Conservation (phyloP, 2,329 filamentous ascomycete genomes). For the Phialophora tarda region DNA sequence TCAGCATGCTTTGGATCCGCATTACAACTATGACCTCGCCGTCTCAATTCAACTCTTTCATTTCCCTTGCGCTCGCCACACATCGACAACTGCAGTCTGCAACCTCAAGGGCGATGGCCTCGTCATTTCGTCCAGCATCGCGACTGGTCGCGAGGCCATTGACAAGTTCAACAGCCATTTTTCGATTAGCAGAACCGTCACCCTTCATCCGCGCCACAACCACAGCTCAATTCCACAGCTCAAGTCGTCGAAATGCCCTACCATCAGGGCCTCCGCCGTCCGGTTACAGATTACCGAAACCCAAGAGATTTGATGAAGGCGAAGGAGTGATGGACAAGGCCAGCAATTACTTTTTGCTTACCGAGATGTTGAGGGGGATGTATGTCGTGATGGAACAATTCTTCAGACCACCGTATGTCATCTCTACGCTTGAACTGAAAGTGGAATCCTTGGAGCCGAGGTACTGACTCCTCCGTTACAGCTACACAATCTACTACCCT, state of each 20-base stretch:
- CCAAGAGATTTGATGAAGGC: constrained; percentile 79
- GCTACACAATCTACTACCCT: constrained; percentile 97
- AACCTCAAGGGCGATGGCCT: constrained; percentile 49
- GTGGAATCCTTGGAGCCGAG: neutral
- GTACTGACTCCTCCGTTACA: constrained; percentile 47
- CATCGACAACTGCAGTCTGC: constrained; percentile 33
- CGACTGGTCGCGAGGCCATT: constrained; percentile 52
- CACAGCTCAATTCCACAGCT: constrained; percentile 67
- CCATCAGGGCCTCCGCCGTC: constrained; percentile 78
- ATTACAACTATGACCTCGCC: constrained; percentile 19
- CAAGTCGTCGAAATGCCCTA: constrained; percentile 65
- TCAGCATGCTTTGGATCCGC: constrained; percentile 14
- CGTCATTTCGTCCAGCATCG: constrained; percentile 50
- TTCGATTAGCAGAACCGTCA: constrained; percentile 42
- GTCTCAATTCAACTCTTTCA: constrained; percentile 8
- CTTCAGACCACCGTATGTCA: constrained; percentile 92
- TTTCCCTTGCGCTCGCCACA: constrained; percentile 34
- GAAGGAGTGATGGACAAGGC: constrained; percentile 81
- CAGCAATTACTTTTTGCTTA: constrained; percentile 92
- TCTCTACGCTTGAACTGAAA: too few species aligned
- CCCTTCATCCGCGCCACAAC: constrained; percentile 54
- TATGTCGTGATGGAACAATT: constrained; percentile 97
- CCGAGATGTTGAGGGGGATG: constrained; percentile 97
- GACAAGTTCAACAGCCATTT: constrained; percentile 41
- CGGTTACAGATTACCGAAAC: constrained; percentile 77